Conservation (phyloP, 192 early-diverging fungal species). For the Thamnidium elegans region DNA sequence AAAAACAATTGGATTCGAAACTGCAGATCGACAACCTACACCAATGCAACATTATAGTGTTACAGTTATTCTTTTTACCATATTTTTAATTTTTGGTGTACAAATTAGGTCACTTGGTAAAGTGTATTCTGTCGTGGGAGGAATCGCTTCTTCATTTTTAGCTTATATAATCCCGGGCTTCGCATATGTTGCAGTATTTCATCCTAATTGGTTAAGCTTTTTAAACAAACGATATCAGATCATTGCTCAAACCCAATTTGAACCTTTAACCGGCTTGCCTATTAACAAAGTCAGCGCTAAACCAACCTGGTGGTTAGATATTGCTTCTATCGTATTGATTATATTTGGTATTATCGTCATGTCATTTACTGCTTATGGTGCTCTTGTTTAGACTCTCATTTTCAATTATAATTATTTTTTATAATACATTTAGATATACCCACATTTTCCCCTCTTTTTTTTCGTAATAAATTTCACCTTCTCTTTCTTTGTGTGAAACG, state of each 20-base stretch:
- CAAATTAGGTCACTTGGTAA: constrained; percentile 40
- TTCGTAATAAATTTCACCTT: no score
- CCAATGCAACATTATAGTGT: constrained; percentile 38
- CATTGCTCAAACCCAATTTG: not conserved
- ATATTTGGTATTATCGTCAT: constrained; percentile 47
- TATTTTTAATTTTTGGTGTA: constrained; percentile 38
- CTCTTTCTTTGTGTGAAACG: no score
- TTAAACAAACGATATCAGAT: not conserved
- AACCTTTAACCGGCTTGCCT: constrained; percentile 1
- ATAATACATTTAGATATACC: not conserved
- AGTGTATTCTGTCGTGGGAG: constrained; percentile 49
- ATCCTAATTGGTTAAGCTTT: constrained; percentile 20
- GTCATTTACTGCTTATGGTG: constrained; percentile 32
- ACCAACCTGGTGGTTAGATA: constrained; percentile 36
- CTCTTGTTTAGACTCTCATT: not conserved
- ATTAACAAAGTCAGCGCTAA: not conserved
- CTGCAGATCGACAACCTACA: constrained; percentile 27
- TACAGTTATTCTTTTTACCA: constrained; percentile 38
- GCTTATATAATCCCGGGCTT: constrained; percentile 49
- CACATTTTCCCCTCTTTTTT: not conserved
- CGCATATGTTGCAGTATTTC: constrained; percentile 44
- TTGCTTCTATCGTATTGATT: constrained; percentile 39
- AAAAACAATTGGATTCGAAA: constrained; percentile 43
- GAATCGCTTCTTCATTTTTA: constrained; percentile 44
- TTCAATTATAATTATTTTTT: not conserved